Conservation (phyloP, 352 stramenopile genomes). For the Albugo candida region DNA sequence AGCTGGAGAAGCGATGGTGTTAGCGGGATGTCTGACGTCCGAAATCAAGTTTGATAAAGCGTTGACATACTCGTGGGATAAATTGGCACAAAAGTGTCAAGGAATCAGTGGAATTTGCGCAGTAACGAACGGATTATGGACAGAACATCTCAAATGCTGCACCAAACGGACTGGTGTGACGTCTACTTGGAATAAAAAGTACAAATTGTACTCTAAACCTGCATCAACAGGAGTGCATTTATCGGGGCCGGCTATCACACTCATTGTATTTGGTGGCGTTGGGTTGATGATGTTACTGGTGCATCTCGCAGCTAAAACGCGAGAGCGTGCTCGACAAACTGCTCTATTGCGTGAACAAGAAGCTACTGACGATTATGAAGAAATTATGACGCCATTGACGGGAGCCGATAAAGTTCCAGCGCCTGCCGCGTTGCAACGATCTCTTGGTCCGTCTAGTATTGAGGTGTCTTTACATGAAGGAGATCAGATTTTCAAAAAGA, state of each 20-base stretch:
- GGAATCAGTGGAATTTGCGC: slow-evolving; percentile 55
- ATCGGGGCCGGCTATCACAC: slow-evolving; percentile 45
- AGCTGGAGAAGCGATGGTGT: slow-evolving; percentile 32
- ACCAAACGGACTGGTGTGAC: slow-evolving; percentile 23
- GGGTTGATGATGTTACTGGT: slow-evolving; percentile 58
- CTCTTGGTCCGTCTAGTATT: slow-evolving; percentile 37
- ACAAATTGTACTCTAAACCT: slow-evolving; percentile 42
- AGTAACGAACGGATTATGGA: slow-evolving; percentile 74
- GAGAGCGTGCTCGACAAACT: slow-evolving; percentile 60
- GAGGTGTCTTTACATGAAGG: slow-evolving; percentile 75
- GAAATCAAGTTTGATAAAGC: slow-evolving; percentile 61
- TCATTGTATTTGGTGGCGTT: slow-evolving; percentile 71
- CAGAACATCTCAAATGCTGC: slow-evolving; percentile 68
- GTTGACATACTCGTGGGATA: slow-evolving; percentile 68
- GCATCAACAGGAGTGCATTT: slow-evolving; percentile 27
- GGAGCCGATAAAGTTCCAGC: slow-evolving; percentile 36
- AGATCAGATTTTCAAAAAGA: slow-evolving; percentile 78
- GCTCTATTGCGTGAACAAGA: slow-evolving; percentile 79
- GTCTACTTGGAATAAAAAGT: slow-evolving; percentile 53
- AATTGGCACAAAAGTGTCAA: slow-evolving; percentile 59
- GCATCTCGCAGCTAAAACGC: slow-evolving; percentile 68
- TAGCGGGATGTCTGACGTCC: slow-evolving; percentile 54
- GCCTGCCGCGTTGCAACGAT: slow-evolving; percentile 21
- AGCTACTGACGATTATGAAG: slow-evolving; percentile 76
- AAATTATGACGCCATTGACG: slow-evolving; percentile 79